Evolutionary conservation across 306 rosid species (phyloP).

Genomic region (Nissolia schottii): DNA sequence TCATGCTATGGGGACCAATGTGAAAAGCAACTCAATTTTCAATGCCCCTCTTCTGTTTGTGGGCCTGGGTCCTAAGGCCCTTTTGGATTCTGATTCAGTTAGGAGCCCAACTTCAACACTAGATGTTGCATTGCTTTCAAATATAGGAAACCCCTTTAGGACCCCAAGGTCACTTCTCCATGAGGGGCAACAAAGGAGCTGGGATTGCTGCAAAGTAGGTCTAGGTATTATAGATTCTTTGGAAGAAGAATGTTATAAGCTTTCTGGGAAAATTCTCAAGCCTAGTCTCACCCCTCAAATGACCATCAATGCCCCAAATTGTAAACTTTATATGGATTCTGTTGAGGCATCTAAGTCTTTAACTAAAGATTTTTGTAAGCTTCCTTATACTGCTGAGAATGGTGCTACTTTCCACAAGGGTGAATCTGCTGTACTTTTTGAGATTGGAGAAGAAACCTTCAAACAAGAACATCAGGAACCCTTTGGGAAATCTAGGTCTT

Average conservation of each 20-base stretch:
- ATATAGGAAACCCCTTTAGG: conserved; percentile 46
- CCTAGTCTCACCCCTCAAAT: conserved; percentile 51
- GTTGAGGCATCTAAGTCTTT: conserved; percentile 61
- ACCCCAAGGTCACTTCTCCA: conserved; percentile 36
- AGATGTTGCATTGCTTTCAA: conserved; percentile 58
- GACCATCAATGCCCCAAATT: conserved; percentile 44
- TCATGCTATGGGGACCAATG: conserved; percentile 38
- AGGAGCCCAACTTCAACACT: conserved; percentile 89
- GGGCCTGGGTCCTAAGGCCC: conserved; percentile 53
- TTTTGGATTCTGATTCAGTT: conserved; percentile 67
- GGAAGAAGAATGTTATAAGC: conserved; percentile 52
- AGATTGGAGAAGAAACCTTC: conserved; percentile 66
- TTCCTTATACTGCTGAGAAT: conserved; percentile 31
- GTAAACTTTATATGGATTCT: conserved; percentile 28
- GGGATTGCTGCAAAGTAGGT: conserved; percentile 74
- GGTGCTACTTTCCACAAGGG: conserved; percentile 35
- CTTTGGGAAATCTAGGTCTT: conserved; percentile 48
- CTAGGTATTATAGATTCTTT: conserved; percentile 69
- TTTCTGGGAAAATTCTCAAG: conserved; percentile 54
- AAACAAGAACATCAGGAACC: conserved; percentile 39
- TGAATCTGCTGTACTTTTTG: conserved; percentile 60
- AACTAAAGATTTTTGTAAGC: conserved; percentile 54
- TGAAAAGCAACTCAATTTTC: conserved; percentile 52
- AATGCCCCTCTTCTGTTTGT: conserved; percentile 60
- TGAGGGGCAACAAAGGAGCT: conserved; percentile 57